Base-by-base conservation (phyloP, 768 basidiomycete species). In the Xerocomellus chrysenteron region DNA sequence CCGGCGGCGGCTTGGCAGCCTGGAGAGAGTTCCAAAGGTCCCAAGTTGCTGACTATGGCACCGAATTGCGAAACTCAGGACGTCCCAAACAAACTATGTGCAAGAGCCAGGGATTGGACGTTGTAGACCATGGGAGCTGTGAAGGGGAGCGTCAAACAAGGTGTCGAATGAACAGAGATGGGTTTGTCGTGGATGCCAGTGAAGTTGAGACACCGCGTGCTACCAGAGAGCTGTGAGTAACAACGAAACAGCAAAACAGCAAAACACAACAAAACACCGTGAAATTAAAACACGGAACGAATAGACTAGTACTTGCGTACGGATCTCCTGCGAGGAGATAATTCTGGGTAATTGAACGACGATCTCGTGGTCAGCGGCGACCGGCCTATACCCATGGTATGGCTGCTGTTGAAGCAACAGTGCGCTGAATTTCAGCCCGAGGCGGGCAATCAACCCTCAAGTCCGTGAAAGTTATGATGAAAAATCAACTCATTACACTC, bases 361-460 rank as follows among this genome's bases (percentile, higher is more conserved):
- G 19, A 62, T 55, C 9, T 52, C 50, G 3, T 24, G 11, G 19
- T 62, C 60, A 2, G 56, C 36, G 2, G 53, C 60, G 3, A 62
- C 50, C n/a, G 50, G 55, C 32, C 19, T 49, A 40, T 52, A 57
- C 17, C 32, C 49, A 13, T 41, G 17, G 19, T 58, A 19, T 3
- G 50, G 10, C 5, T 58, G 50, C 7, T 28, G 40, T 9, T 46
- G 47, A 11, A 63, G 42, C 5, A 63, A 16, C 5, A 62, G 24
- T 0, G 56, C 52, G 0, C 7, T 37, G 12, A 63, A 63, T n/a
- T 32, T 45, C 17, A 51, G 50, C 32, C 47, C 53, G 14, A 63
- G 39, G 7, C 40, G 47, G 4, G 44, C 47, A 2, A 63, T 39
- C 45, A 62, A 19, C 35, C n/a, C n/a, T n/a, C n/a, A n/a, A n/a